A percentile compares a stretch with the other conserved stretches of the same genome.
Evolutionary conservation across 768 basidiomycete genomes (phyloP).

Genomic region (Lyophyllum decastes): DNA sequence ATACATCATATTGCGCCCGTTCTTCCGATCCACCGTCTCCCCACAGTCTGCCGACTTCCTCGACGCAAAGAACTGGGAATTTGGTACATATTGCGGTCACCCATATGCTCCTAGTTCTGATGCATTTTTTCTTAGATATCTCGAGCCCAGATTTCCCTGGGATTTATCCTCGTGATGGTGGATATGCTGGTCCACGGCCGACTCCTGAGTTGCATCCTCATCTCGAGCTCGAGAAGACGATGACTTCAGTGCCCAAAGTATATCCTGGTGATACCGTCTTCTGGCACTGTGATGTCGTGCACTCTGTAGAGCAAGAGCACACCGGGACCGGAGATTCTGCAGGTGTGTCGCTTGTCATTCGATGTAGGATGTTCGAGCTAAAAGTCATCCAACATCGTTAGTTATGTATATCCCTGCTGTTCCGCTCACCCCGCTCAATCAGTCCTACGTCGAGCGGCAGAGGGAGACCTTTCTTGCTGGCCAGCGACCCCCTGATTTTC

Average conservation of each 20-base stretch:
- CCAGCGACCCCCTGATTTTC: slow-evolving; percentile 73
- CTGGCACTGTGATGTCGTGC: slow-evolving; percentile 68
- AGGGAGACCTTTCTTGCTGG: slow-evolving; percentile 60
- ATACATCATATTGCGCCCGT: slow-evolving; percentile 74
- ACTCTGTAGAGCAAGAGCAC: slow-evolving; percentile 53
- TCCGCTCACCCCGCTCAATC: slow-evolving; percentile 63
- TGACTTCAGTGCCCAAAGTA: slow-evolving; percentile 73
- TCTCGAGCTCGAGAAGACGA: slow-evolving; percentile 59
- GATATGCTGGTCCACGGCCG: slow-evolving; percentile 46
- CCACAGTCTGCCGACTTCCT: slow-evolving; percentile 41
- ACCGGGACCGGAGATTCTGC: slow-evolving; percentile 56
- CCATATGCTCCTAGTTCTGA: not conserved
- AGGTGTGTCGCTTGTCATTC: slow-evolving; percentile 31
- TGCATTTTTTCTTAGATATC: slow-evolving; percentile 34
- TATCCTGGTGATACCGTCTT: slow-evolving; percentile 78
- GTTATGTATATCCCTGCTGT: slow-evolving; percentile 83
- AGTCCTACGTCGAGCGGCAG: slow-evolving; percentile 62
- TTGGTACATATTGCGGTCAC: slow-evolving; percentile 32
- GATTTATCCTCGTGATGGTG: slow-evolving; percentile 38
- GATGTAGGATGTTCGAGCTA: not conserved
- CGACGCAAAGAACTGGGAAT: slow-evolving; percentile 55
- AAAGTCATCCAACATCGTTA: slow-evolving; percentile 19
- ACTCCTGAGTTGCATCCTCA: slow-evolving; percentile 66
- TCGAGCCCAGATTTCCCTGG: slow-evolving; percentile 55
- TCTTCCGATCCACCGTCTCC: slow-evolving; percentile 59